phyloP scores from a whole-genome alignment of 2,329 filamentous ascomycete genomes.

The Claviceps purpurea region DNA sequence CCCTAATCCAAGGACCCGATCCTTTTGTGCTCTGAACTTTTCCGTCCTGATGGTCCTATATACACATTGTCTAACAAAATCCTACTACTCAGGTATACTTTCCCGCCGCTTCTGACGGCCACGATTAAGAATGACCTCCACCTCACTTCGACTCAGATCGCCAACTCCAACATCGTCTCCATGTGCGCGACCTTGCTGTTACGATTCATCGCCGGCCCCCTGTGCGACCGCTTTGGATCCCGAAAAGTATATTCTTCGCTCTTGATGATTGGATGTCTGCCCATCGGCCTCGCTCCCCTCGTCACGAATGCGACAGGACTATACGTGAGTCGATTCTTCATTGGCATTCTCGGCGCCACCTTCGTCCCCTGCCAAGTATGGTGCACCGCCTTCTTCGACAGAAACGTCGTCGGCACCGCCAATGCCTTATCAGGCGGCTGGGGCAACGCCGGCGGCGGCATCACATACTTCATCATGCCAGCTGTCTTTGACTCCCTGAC shows the following conservation, averaged over 20 bases:
- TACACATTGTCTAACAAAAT: not conserved
- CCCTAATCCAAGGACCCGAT: not conserved
- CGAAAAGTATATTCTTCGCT: slow-evolving; percentile 66
- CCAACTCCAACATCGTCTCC: slow-evolving; percentile 85
- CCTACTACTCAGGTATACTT: slow-evolving; percentile 47
- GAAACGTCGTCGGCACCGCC: slow-evolving; percentile 78
- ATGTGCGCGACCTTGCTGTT: slow-evolving; percentile 58
- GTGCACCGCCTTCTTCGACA: slow-evolving; percentile 88
- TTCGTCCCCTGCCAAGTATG: slow-evolving; percentile 87
- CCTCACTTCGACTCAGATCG: slow-evolving; percentile 56
- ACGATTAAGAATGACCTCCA: slow-evolving; percentile 70
- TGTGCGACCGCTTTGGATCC: slow-evolving; percentile 77
- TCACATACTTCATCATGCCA: slow-evolving; percentile 91
- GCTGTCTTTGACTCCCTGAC: slow-evolving; percentile 72
- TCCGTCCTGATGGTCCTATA: too few relatives aligned
- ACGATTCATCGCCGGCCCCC: slow-evolving; percentile 62
- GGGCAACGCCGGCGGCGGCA: slow-evolving; percentile 78
- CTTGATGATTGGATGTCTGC: slow-evolving; percentile 66
- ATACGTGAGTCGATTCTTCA: slow-evolving; percentile 65
- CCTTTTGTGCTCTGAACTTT: not conserved
- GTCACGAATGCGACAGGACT: slow-evolving; percentile 50
- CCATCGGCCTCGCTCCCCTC: slow-evolving; percentile 69
- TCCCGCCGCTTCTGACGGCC: slow-evolving; percentile 65
- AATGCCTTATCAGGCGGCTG: slow-evolving; percentile 76
- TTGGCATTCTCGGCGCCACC: slow-evolving; percentile 63